Conservation (phyloP, 129 eudicot species). For the Flaveria ramosissima region DNA sequence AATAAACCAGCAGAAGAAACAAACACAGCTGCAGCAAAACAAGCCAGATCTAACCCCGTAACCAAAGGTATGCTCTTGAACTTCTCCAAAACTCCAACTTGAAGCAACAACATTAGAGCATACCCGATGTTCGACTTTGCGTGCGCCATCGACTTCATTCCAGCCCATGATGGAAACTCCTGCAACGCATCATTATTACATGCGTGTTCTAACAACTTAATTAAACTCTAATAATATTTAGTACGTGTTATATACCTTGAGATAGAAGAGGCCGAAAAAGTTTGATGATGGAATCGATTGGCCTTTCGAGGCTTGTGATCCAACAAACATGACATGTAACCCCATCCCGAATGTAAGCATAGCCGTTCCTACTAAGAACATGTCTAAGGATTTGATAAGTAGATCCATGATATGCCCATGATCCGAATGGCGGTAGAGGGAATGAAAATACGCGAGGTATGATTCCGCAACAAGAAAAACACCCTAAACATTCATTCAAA, state of each 20-base stretch:
- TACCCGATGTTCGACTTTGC: slow-evolving; percentile 81
- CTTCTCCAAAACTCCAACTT: slow-evolving; percentile 75
- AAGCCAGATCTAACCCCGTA: slow-evolving; percentile 68
- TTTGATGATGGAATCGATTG: slow-evolving; percentile 43
- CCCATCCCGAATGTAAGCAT: slow-evolving; percentile 77
- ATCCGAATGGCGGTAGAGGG: slow-evolving; percentile 46
- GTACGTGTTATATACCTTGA: slow-evolving; percentile 44
- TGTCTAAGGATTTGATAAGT: slow-evolving; percentile 64
- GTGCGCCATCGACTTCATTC: slow-evolving; percentile 54
- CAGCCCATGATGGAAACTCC: slow-evolving; percentile 61
- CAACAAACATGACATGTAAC: slow-evolving; percentile 68
- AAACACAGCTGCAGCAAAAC: slow-evolving; percentile 67
- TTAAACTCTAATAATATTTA: not conserved
- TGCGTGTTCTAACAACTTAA: not conserved
- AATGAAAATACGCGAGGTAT: slow-evolving; percentile 58
- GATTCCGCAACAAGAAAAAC: slow-evolving; percentile 55
- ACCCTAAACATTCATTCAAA: slow-evolving; percentile 46
- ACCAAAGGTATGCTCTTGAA: slow-evolving; percentile 55
- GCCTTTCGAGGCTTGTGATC: slow-evolving; percentile 39
- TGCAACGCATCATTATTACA: slow-evolving; percentile 8
- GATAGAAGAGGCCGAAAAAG: slow-evolving; percentile 50
- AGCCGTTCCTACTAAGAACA: slow-evolving; percentile 83
- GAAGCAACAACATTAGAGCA: slow-evolving; percentile 68
- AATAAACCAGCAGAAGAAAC: slow-evolving; percentile 63
- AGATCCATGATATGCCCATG: slow-evolving; percentile 54